Evolutionary conservation across 805 yeast genomes (phyloP).

Genomic region (Candida pseudoglaebosa): DNA sequence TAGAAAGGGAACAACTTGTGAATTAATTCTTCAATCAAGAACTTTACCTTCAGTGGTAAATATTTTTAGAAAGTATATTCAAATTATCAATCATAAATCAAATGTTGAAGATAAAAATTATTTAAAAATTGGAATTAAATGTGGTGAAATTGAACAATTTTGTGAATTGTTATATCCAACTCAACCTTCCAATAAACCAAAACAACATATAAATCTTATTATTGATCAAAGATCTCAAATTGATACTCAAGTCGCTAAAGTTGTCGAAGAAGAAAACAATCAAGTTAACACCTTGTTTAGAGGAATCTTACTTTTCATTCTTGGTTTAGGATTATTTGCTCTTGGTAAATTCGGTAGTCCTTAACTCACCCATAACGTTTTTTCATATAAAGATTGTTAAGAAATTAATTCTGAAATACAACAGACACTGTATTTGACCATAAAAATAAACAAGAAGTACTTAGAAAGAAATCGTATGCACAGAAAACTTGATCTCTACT

Average conservation of each 20-base stretch:
- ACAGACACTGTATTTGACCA: no score
- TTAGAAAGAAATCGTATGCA: no score
- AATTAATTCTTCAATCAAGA: conserved; percentile 68
- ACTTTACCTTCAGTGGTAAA: conserved; percentile 70
- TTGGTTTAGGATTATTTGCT: background rate
- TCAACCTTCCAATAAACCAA: conserved; percentile 29
- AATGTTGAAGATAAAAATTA: conserved; percentile 83
- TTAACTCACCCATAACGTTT: background rate
- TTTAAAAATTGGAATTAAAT: conserved; percentile 73
- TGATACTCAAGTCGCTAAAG: conserved; percentile 17
- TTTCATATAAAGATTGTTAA: background rate
- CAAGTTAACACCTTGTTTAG: conserved; percentile 9
- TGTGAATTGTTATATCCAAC: conserved; percentile 73
- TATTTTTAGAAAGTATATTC: conserved; percentile 72
- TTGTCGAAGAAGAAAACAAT: conserved; percentile 17
- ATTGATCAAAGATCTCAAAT: conserved; percentile 33
- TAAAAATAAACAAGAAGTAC: no score
- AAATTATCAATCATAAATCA: conserved; percentile 73
- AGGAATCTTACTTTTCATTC: conserved; percentile 2
- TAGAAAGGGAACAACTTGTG: conserved; percentile 83
- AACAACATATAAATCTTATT: conserved; percentile 36
- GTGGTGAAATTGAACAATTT: conserved; percentile 87
- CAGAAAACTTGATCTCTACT: no score
- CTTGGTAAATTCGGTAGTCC: background rate
- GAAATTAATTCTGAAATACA: no score